Evolutionary conservation across 306 rosid genomes (phyloP), one percentile per base, ranked within the genome.

Genomic region (Datisca glomerata): DNA sequence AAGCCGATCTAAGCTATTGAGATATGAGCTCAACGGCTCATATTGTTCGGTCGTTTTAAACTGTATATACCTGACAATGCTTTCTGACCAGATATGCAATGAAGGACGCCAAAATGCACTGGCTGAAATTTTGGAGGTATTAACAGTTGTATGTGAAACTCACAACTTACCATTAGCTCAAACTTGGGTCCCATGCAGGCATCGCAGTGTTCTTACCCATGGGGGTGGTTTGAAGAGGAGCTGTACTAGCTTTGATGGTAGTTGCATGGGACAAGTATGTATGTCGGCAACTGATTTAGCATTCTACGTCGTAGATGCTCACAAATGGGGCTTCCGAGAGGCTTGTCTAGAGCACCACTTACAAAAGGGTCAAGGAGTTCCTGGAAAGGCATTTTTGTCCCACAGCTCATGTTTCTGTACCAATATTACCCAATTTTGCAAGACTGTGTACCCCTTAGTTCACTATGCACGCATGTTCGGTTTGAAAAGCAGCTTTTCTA

Each of bases 121-220:
- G 47, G 67, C 80, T 5, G 82, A 83, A 61, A 83, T 79, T 45
- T 79, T 79, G 80, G 82, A 68, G 67, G 73, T 73, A 59, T 51
- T 83, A 52, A 73, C 86, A 16, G 65, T 59, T 28, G 75, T 74
- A 3, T 75, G 92, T 48, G 94, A 83, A 76, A 65, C 80, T 56
- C 75, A 70, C 48, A 79, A 73, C 20, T 51, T 83, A 59, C 94
- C 92, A 9, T 59, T 83, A 41, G 94, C 92, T 47, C 94, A 83
- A 72, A 79, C 92, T 7, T 79, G 94, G 94, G 78, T 83, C 63
- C 94, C 94, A 0, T 83, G 92, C 37, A 67, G 55, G 86, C 80
- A 75, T 51, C 58, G 86, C 14, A 75, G 67, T 38, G 79, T 83
- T 60, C 60, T 83, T 58, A 78, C 83, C 24, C 31, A 75, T 21